Conservation (phyloP, 1,284 basidiomycete genomes). For the Neolentinus lepideus region DNA sequence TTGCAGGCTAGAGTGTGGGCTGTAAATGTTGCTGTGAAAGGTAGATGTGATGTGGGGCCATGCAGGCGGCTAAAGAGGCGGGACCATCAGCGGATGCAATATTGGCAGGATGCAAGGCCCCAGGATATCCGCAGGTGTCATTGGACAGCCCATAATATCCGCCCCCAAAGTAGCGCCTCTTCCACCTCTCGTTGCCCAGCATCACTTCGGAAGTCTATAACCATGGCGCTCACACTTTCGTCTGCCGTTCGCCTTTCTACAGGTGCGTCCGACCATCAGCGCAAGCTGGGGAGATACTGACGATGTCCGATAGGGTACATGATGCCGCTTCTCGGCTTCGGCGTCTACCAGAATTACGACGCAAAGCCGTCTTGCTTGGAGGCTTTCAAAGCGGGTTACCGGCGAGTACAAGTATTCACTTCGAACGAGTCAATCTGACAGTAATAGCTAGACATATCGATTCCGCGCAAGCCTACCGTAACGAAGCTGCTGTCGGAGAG, state of each 20-base stretch:
- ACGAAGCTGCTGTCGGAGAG: constrained; percentile 27
- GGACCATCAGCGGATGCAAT: no score
- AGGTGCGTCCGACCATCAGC: neutral
- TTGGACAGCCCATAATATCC: no score
- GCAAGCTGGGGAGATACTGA: neutral
- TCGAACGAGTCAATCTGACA: neutral
- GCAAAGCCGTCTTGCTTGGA: constrained; percentile 22
- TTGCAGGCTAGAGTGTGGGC: neutral
- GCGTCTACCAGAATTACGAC: constrained; percentile 34
- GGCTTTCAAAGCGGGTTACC: constrained; percentile 34
- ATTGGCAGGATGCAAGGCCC: no score
- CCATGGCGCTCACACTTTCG: neutral
- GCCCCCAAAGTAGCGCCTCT: no score
- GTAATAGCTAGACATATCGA: constrained; percentile 21
- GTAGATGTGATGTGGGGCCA: no score
- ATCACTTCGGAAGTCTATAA: neutral
- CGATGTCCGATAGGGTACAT: constrained; percentile 10
- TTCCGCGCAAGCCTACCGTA: constrained; percentile 32
- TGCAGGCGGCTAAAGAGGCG: no score
- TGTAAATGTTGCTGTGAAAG: no score
- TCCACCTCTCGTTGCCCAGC: no score
- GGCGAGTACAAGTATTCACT: constrained; percentile 17
- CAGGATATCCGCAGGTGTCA: no score
- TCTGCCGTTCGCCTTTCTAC: neutral
- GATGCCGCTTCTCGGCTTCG: constrained; percentile 40